These are phyloP conservation scores for Amanita molliuscula DNA, from an alignment of 768 basidiomycete species.

Conservation along the genomic window DNA sequence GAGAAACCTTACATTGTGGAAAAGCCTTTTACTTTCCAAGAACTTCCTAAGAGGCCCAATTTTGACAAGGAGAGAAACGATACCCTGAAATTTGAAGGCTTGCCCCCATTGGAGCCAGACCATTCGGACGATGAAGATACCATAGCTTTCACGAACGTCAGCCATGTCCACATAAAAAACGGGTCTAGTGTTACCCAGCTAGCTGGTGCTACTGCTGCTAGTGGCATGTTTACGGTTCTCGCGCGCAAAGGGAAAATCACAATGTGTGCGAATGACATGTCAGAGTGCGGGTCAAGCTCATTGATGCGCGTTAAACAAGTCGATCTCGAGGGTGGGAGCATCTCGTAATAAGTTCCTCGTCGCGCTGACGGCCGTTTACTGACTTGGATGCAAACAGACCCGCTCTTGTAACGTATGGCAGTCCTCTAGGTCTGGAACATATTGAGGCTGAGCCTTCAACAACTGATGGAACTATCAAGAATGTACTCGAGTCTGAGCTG, in stretches of 20 bases:
- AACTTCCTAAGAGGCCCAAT: slow-evolving; percentile 43
- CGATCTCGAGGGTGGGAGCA: slow-evolving; percentile 57
- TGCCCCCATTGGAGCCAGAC: slow-evolving; percentile 47
- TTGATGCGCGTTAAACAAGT: slow-evolving; percentile 23
- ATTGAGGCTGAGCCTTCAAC: slow-evolving; percentile 50
- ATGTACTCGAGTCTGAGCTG: slow-evolving; percentile 29
- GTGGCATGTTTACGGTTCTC: slow-evolving; percentile 29
- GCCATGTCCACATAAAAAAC: slow-evolving; percentile 32
- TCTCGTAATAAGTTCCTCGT: slow-evolving; percentile 35
- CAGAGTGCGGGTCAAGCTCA: slow-evolving; percentile 14
- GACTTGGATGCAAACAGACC: slow-evolving; percentile 28
- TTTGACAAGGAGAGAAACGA: slow-evolving; percentile 47
- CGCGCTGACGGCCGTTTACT: neutral
- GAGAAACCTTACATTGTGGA: slow-evolving; percentile 28
- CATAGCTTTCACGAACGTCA: slow-evolving; percentile 60
- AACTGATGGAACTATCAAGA: slow-evolving; percentile 45
- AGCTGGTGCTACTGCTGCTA: slow-evolving; percentile 14
- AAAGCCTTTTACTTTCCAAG: slow-evolving; percentile 49
- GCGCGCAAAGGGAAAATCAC: slow-evolving; percentile 41
- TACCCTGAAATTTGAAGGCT: slow-evolving; percentile 48
- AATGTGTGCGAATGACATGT: slow-evolving; percentile 27
- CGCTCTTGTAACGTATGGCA: slow-evolving; percentile 54
- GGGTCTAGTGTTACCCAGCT: slow-evolving; percentile 20
- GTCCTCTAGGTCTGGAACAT: slow-evolving; percentile 52
- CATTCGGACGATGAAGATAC: slow-evolving; percentile 22